phyloP scores from a whole-genome alignment of 1,284 basidiomycete genomes.

The Leccinum proliferum region DNA sequence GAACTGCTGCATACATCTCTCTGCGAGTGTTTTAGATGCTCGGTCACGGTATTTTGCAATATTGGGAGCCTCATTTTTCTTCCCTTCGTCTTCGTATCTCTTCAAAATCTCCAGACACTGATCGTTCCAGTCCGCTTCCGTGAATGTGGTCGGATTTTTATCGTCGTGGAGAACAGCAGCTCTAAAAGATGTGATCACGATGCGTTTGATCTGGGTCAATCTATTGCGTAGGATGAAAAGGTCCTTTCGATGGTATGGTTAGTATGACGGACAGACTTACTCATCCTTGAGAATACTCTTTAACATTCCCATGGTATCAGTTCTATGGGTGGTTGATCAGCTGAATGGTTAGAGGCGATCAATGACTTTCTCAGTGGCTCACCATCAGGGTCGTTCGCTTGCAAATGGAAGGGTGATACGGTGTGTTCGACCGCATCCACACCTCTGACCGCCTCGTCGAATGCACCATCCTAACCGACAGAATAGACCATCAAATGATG shows the following conservation, averaged over 20 bases:
- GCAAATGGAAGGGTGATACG: neutral
- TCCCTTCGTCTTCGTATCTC: neutral
- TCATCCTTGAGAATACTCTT: neutral
- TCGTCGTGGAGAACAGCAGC: neutral
- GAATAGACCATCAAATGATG: neutral
- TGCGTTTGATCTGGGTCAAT: neutral
- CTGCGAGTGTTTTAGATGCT: neutral
- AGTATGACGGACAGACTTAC: neutral
- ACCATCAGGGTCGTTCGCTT: neutral
- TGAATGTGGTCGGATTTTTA: neutral
- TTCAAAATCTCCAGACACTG: neutral
- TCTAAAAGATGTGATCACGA: neutral
- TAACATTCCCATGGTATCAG: neutral
- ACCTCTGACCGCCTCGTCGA: neutral
- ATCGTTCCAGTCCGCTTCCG: neutral
- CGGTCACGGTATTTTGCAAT: neutral
- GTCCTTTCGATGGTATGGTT: neutral
- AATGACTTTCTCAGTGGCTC: neutral
- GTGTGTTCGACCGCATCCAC: neutral
- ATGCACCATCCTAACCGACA: neutral
- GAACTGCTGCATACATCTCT: neutral
- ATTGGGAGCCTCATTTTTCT: neutral
- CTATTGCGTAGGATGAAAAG: neutral
- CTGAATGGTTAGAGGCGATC: neutral
- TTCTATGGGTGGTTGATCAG: neutral